These are phyloP conservation scores for Nevesoporus exiguus DNA, from an alignment of 768 basidiomycete genomes.

Conservation along the genomic window DNA sequence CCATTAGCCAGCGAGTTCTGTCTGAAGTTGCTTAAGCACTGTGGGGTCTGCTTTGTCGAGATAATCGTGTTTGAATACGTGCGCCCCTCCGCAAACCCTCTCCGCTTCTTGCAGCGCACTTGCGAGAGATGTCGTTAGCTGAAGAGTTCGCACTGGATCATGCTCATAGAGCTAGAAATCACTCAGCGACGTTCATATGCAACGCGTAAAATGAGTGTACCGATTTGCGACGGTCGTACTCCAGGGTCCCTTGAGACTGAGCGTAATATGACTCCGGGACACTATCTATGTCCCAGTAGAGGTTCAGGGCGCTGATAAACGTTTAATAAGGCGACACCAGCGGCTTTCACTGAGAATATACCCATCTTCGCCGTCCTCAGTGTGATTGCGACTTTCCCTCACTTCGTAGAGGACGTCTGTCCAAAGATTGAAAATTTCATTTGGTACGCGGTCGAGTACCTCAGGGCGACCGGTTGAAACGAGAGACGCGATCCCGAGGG, in stretches of 20 bases:
- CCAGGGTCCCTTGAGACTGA: constrained; percentile 65
- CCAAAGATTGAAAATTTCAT: constrained; percentile 85
- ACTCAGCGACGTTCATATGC: constrained; percentile 8
- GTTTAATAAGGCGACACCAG: background rate
- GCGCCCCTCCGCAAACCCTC: constrained; percentile 52
- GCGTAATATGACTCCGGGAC: constrained; percentile 58
- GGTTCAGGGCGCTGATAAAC: constrained; percentile 37
- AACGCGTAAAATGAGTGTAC: constrained; percentile 39
- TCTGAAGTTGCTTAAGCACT: constrained; percentile 69
- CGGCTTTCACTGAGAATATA: constrained; percentile 9
- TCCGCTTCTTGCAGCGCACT: constrained; percentile 63
- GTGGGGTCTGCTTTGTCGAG: constrained; percentile 66
- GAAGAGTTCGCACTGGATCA: constrained; percentile 68
- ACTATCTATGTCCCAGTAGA: constrained; percentile 69
- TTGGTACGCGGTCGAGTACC: constrained; percentile 65
- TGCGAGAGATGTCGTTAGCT: constrained; percentile 60
- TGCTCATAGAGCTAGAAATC: constrained; percentile 55
- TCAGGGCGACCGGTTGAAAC: constrained; percentile 72
- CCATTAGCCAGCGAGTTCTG: constrained; percentile 36
- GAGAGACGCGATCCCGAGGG: constrained; percentile 76
- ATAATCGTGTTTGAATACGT: constrained; percentile 56
- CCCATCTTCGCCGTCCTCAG: constrained; percentile 37
- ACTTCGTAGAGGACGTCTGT: constrained; percentile 85
- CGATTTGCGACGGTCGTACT: constrained; percentile 69
- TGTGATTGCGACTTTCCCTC: constrained; percentile 56